phyloP scores from a whole-genome alignment of 257 asterid genomes.

The Echium plantagineum region DNA sequence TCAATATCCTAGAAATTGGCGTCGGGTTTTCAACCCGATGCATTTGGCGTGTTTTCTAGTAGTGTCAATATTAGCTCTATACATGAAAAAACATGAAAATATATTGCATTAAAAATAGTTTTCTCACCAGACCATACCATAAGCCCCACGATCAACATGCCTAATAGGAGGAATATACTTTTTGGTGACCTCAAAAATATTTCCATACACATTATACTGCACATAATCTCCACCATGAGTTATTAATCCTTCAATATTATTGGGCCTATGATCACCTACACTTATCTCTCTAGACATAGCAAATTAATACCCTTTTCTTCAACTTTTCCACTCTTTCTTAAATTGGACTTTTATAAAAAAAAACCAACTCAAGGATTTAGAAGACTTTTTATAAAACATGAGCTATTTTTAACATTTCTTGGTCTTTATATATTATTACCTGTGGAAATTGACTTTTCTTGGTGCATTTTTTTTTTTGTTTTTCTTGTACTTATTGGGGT shows the following conservation, averaged over 20 bases:
- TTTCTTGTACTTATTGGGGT: too few species aligned
- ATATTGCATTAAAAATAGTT: background rate
- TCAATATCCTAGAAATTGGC: too few species aligned
- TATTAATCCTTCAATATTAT: slow-evolving; percentile 25
- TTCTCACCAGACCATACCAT: slow-evolving; percentile 34
- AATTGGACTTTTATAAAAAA: slow-evolving; percentile 5
- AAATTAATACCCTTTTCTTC: slow-evolving; percentile 1
- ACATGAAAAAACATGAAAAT: background rate
- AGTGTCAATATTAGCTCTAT: too few species aligned
- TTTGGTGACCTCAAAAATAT: slow-evolving; percentile 36
- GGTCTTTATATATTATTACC: slow-evolving; percentile 22
- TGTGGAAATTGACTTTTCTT: slow-evolving; percentile 46
- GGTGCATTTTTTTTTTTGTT: slow-evolving; percentile 6
- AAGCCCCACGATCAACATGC: too few species aligned
- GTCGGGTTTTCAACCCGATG: too few species aligned
- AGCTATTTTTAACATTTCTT: too few species aligned
- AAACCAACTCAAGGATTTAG: slow-evolving; percentile 23
- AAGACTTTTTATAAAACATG: background rate
- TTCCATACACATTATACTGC: slow-evolving; percentile 38
- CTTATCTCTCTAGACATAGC: slow-evolving; percentile 19
- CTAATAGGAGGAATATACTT: slow-evolving; percentile 38
- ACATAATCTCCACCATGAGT: slow-evolving; percentile 37
- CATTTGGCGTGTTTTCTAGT: too few species aligned
- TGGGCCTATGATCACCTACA: slow-evolving; percentile 26
- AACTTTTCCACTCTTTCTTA: background rate